phyloP scores from a whole-genome alignment of 176 grass and related monocot species.

The Tuctoria greenei region DNA sequence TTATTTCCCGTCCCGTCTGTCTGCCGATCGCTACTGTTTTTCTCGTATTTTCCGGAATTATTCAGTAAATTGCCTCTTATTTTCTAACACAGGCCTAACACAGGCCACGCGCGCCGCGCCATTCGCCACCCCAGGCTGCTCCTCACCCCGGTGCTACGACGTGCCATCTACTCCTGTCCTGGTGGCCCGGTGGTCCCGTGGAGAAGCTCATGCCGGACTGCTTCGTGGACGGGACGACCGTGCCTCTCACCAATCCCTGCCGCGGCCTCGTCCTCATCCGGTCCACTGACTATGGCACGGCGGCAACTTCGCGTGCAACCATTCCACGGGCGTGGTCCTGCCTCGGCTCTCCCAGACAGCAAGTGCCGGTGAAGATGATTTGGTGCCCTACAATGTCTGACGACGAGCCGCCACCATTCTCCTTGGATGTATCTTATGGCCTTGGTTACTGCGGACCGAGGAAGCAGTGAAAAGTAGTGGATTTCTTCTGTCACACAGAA shows the following conservation, averaged over 20 bases:
- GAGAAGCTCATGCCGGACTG: constrained; percentile 19
- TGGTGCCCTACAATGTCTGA: not conserved
- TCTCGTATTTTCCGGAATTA: too few relatives aligned
- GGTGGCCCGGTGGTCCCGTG: not conserved
- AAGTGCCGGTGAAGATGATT: constrained; percentile 4
- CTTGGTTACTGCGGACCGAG: constrained; percentile 23
- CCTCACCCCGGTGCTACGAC: not conserved
- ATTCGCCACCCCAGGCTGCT: constrained; percentile 16
- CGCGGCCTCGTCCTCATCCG: constrained; percentile 19
- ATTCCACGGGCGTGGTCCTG: not conserved
- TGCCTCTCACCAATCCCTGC: constrained; percentile 24
- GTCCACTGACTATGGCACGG: not conserved
- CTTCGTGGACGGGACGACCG: not conserved
- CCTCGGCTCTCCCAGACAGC: constrained; percentile 1
- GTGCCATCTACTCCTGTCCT: constrained; percentile 26
- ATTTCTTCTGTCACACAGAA: not conserved
- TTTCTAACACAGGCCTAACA: too few relatives aligned
- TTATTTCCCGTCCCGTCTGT: too few relatives aligned
- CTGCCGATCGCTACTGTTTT: too few relatives aligned
- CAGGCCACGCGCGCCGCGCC: not conserved
- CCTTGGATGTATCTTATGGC: constrained; percentile 4
- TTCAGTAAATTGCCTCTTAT: too few relatives aligned
- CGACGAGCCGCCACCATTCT: not conserved
- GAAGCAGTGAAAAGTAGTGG: constrained; percentile 15
- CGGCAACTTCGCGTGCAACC: constrained; percentile 22